These are phyloP conservation scores for Phlebiopsis gigantea DNA, from an alignment of 768 basidiomycete genomes.

Conservation along the genomic window DNA sequence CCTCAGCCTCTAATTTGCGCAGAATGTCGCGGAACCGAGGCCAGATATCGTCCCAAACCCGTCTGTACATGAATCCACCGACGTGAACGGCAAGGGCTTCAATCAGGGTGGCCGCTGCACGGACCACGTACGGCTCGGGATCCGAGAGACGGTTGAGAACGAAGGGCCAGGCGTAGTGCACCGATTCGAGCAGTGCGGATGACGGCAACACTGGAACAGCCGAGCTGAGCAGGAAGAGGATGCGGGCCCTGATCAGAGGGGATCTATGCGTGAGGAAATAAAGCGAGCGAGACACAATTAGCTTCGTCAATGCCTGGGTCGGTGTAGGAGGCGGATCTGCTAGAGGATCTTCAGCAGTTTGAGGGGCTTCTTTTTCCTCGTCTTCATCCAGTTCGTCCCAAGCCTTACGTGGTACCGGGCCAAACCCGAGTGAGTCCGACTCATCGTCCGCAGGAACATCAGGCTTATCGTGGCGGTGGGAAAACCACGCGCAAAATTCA, in stretches of 20 bases:
- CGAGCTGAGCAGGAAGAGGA: slow-evolving; percentile 67
- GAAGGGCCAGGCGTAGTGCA: slow-evolving; percentile 93
- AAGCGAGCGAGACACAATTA: slow-evolving; percentile 82
- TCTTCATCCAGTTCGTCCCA: slow-evolving; percentile 40
- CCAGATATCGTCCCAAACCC: slow-evolving; percentile 93
- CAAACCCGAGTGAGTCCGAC: slow-evolving; percentile 42
- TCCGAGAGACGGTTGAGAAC: slow-evolving; percentile 80
- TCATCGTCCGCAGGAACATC: slow-evolving; percentile 7
- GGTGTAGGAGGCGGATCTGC: slow-evolving; percentile 54
- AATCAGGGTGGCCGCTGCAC: slow-evolving; percentile 69
- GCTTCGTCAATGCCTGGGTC: slow-evolving; percentile 69
- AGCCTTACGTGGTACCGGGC: slow-evolving; percentile 51
- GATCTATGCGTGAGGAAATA: slow-evolving; percentile 92
- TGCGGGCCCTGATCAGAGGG: slow-evolving; percentile 77
- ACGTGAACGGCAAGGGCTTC: slow-evolving; percentile 62
- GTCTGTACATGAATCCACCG: slow-evolving; percentile 80
- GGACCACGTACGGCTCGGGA: slow-evolving; percentile 71
- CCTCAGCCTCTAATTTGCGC: slow-evolving; percentile 52
- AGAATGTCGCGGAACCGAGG: slow-evolving; percentile 70
- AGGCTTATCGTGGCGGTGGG: slow-evolving; percentile 36
- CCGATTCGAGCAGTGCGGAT: slow-evolving; percentile 72
- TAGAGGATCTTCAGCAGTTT: slow-evolving; percentile 30
- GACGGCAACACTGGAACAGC: slow-evolving; percentile 71
- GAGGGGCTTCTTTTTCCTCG: slow-evolving; percentile 17
- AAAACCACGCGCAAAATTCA: slow-evolving; percentile 63